These are phyloP conservation scores for Ascochyta koolunga DNA, from an alignment of 2,329 filamentous ascomycete genomes.

Conservation along the genomic window DNA sequence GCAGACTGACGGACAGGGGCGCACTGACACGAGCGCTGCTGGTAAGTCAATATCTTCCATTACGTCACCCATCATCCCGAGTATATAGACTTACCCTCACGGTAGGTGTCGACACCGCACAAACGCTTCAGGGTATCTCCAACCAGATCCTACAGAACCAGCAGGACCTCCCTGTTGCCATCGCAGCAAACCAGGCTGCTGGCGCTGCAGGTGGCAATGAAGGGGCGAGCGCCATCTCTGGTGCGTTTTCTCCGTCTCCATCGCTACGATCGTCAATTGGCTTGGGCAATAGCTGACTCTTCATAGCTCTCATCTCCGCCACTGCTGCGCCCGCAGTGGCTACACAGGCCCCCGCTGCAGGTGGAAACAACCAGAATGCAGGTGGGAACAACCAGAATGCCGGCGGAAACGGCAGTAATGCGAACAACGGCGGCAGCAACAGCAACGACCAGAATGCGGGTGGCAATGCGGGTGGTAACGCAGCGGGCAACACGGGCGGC, in stretches of 20 bases:
- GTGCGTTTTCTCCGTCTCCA: no score
- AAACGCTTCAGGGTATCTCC: constrained; percentile 54
- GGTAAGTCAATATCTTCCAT: constrained; percentile 31
- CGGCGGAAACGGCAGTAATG: not conserved
- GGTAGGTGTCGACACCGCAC: constrained; percentile 53
- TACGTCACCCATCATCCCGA: constrained; percentile 12
- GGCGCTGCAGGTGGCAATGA: constrained; percentile 47
- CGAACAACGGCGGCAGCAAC: constrained; percentile 17
- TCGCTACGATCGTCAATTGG: not conserved
- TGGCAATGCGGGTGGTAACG: constrained; percentile 13
- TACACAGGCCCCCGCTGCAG: constrained; percentile 3
- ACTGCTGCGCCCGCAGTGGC: constrained; percentile 10
- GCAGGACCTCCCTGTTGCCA: constrained; percentile 56
- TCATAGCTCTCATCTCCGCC: constrained; percentile 23
- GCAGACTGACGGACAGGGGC: constrained; percentile 55
- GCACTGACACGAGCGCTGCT: constrained; percentile 30
- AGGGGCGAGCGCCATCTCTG: constrained; percentile 50
- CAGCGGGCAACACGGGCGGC: constrained; percentile 4
- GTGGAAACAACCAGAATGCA: constrained; percentile 12
- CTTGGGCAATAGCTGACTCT: constrained; percentile 12
- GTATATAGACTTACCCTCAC: constrained; percentile 29
- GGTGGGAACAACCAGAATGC: constrained; percentile 1
- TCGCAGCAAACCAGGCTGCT: constrained; percentile 54
- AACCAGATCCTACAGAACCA: constrained; percentile 60
- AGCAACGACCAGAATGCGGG: constrained; percentile 9